Evolutionary conservation across 768 basidiomycete genomes (phyloP).

Genomic region (Suillus subaureus): DNA sequence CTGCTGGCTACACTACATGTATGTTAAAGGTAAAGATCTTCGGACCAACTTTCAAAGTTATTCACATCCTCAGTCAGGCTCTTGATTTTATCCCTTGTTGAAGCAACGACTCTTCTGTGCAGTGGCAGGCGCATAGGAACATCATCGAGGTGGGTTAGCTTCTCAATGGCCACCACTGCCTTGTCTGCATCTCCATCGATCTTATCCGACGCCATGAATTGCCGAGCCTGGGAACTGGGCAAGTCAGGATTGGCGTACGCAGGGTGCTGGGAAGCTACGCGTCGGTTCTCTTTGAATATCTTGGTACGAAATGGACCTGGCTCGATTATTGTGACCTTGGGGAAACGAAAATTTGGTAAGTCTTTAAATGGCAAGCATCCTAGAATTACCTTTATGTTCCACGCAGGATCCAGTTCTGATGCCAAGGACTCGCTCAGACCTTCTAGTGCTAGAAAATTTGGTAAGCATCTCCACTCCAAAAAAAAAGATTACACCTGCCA

Average conservation of each 20-base stretch:
- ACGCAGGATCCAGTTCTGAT: slow-evolving; percentile 40
- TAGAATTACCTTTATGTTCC: slow-evolving; percentile 43
- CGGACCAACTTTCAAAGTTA: slow-evolving; percentile 10
- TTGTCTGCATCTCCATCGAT: slow-evolving; percentile 15
- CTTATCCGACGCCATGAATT: not conserved
- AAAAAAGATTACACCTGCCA: not conserved
- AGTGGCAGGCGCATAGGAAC: slow-evolving; percentile 14
- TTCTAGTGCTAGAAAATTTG: slow-evolving; percentile 28
- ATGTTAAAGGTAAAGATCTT: slow-evolving; percentile 9
- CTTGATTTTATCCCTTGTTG: slow-evolving; percentile 6
- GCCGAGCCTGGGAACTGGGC: slow-evolving; percentile 6
- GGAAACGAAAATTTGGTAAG: not conserved
- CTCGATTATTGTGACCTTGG: slow-evolving; percentile 14
- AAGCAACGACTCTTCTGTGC: slow-evolving; percentile 6
- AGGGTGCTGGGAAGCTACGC: slow-evolving; percentile 2
- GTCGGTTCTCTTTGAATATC: slow-evolving; percentile 10
- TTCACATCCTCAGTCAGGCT: slow-evolving; percentile 8
- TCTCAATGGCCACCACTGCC: slow-evolving; percentile 11
- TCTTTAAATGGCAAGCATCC: not conserved
- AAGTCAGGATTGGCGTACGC: slow-evolving; percentile 10
- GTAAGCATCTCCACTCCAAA: not conserved
- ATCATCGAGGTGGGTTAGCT: slow-evolving; percentile 11
- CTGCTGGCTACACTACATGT: not conserved
- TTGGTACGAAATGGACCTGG: slow-evolving; percentile 16
- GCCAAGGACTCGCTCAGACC: slow-evolving; percentile 37